Base-by-base conservation (phyloP, 768 basidiomycete genomes). In the Hortiboletus campestris region DNA sequence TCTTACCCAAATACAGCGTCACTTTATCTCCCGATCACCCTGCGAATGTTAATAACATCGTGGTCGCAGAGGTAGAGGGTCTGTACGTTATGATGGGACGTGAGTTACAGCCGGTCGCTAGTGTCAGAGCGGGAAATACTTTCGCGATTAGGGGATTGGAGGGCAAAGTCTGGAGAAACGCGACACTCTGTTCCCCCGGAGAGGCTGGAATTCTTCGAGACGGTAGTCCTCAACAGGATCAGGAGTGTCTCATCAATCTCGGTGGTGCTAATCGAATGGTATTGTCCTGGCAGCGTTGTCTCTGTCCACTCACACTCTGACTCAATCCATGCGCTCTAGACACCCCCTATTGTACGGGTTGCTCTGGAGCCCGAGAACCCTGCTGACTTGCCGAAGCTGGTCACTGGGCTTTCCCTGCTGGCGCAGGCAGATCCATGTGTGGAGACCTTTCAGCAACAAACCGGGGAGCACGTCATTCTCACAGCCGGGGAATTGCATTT, bases 71-170 rank as follows among this genome's bases (percentile, higher is more conserved):
- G n/a, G 83, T 95, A 14, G 81, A 85, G 54, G 86, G 84, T 7
- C 72, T 99, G 49, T 99, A 98, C 71, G 82, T 89, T 46, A 98
- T 99, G 93, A 98, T 99, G 97, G 97, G 97, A 3, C 76, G 92
- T 41, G 95, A 98, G 66, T 78, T 99, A n/a, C 85, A 91, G 0
- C 78, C 86, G 0, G 91, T 96, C 3, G 78, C 89, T 20, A 78
- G 77, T 56, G 94, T 98, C 1, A 81, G 81, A 31, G 94, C 97
- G 2, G 97, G 97, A 9, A 95, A 96, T 67, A 90, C 95, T 6
- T 98, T 98, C 60, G 97, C 95, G 2, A 84, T 98, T 58, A 86
- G 78, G 59, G 96, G 97, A 0, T 71, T 98, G 53, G 91, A 91
- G 64, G 91, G 94, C 1, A 89, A 85, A 62, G 93, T 98, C 2